Evolutionary conservation across 1,284 basidiomycete species (phyloP).

Genomic region (Cutaneotrichosporon sp.): DNA sequence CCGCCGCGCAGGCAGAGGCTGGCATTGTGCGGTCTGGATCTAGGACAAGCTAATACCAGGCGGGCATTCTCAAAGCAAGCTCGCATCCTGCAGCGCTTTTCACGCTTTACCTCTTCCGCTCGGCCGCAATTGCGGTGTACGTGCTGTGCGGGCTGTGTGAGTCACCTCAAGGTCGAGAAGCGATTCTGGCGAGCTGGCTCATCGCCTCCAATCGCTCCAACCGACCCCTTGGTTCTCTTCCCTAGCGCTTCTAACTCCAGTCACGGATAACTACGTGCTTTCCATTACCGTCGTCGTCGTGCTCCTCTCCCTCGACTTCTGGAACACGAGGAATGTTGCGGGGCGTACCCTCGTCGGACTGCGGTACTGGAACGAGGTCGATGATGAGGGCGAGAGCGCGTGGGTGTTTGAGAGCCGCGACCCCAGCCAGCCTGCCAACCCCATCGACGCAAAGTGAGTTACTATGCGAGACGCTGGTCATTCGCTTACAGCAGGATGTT

Average conservation of each 20-base stretch:
- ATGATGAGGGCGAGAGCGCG: constrained; percentile 90
- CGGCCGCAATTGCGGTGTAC: constrained; percentile 79
- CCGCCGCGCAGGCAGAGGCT: constrained; percentile 39
- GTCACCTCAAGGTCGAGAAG: constrained; percentile 16
- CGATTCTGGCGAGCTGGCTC: background rate
- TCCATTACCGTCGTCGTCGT: constrained; percentile 91
- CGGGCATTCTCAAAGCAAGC: constrained; percentile 59
- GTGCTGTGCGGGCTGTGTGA: constrained; percentile 69
- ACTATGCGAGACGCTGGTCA: background rate
- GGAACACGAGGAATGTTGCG: constrained; percentile 93
- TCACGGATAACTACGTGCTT: constrained; percentile 84
- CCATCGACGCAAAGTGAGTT: constrained; percentile 72
- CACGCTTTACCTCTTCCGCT: constrained; percentile 80
- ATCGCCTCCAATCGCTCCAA: background rate
- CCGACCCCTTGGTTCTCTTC: background rate
- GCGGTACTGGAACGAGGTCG: constrained; percentile 95
- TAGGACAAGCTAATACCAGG: constrained; percentile 26
- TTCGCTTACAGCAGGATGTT: constrained; percentile 22
- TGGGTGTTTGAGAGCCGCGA: constrained; percentile 96
- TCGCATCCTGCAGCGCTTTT: constrained; percentile 80
- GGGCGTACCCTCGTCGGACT: constrained; percentile 86
- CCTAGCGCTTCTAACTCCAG: constrained; percentile 43
- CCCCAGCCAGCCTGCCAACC: constrained; percentile 86
- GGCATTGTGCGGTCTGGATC: constrained; percentile 45
- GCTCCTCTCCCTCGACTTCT: constrained; percentile 89